Evolutionary conservation across 1,284 basidiomycete species (phyloP).

Genomic region (Lignosus rhinocerotis): DNA sequence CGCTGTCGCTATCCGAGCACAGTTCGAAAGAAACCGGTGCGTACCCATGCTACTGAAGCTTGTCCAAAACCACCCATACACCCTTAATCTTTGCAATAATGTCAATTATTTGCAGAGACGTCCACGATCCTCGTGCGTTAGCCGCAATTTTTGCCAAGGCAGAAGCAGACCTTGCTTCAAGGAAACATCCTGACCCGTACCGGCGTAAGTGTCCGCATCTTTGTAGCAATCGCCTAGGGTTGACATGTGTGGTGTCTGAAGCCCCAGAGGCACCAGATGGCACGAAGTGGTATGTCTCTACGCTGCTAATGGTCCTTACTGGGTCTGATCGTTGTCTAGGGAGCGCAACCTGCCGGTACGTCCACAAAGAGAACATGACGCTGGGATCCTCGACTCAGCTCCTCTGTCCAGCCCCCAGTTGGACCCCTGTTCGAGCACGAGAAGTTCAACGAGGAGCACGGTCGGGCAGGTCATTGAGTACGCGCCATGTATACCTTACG

Average conservation of each 20-base stretch:
- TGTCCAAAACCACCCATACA: neutral
- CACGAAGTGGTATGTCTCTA: slow-evolving; percentile 77
- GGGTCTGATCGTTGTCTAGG: slow-evolving; percentile 40
- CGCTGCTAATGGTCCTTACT: slow-evolving; percentile 10
- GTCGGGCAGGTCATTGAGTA: slow-evolving; percentile 16
- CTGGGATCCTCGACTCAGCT: slow-evolving; percentile 5
- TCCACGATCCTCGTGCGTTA: slow-evolving; percentile 85
- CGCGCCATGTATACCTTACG: slow-evolving; percentile 6
- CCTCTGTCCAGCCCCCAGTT: slow-evolving; percentile 44
- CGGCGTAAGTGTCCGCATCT: slow-evolving; percentile 61
- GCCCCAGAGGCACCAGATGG: slow-evolving; percentile 80
- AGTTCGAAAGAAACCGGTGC: slow-evolving; percentile 91
- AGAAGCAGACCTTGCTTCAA: slow-evolving; percentile 71
- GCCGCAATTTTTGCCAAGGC: slow-evolving; percentile 81
- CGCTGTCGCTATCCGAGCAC: slow-evolving; percentile 84
- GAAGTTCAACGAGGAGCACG: slow-evolving; percentile 30
- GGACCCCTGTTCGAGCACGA: slow-evolving; percentile 57
- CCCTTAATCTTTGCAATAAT: neutral
- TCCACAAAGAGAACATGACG: slow-evolving; percentile 12
- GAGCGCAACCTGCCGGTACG: slow-evolving; percentile 74
- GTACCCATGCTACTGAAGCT: slow-evolving; percentile 27
- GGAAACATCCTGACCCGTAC: slow-evolving; percentile 89
- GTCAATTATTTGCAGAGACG: slow-evolving; percentile 55
- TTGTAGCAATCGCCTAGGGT: slow-evolving; percentile 11
- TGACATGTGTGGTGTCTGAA: slow-evolving; percentile 35